phyloP scores from a whole-genome alignment of 441 rosid genomes.

The Gossypium trilobum region DNA sequence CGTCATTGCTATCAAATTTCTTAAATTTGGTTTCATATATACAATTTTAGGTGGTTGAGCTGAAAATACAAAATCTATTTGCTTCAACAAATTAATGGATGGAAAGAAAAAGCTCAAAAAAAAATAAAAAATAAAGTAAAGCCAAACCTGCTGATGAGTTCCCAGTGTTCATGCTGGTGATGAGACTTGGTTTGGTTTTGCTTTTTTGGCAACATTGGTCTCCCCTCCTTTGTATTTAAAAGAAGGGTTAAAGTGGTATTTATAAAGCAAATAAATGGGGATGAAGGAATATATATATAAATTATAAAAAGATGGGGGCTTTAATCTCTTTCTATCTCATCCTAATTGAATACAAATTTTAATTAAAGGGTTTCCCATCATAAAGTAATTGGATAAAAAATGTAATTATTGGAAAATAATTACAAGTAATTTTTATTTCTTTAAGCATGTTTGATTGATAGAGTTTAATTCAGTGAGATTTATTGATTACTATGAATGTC shows the following conservation, averaged over 20 bases:
- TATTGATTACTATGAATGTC: too few species aligned
- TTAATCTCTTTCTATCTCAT: too few species aligned
- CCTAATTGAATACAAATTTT: too few species aligned
- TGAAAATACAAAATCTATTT: neutral
- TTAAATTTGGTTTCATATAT: neutral
- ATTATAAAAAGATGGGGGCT: neutral
- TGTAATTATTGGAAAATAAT: too few species aligned
- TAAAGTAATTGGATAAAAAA: too few species aligned
- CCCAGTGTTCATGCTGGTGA: too few species aligned
- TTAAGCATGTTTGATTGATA: too few species aligned
- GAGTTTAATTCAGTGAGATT: too few species aligned
- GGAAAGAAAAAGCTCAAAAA: slow-evolving; percentile 26
- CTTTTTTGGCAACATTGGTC: neutral
- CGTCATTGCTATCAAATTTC: neutral
- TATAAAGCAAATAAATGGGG: neutral
- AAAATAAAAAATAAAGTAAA: too few species aligned
- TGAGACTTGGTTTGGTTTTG: neutral
- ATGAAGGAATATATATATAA: neutral
- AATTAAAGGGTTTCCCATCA: too few species aligned
- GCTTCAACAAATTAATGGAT: neutral
- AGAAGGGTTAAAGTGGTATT: neutral
- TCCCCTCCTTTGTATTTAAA: neutral
- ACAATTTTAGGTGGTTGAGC: neutral
- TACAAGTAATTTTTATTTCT: too few species aligned
- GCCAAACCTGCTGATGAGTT: neutral